Conservation (phyloP, 1,284 basidiomycete species). For the Sanguinoderma infundibulare region DNA sequence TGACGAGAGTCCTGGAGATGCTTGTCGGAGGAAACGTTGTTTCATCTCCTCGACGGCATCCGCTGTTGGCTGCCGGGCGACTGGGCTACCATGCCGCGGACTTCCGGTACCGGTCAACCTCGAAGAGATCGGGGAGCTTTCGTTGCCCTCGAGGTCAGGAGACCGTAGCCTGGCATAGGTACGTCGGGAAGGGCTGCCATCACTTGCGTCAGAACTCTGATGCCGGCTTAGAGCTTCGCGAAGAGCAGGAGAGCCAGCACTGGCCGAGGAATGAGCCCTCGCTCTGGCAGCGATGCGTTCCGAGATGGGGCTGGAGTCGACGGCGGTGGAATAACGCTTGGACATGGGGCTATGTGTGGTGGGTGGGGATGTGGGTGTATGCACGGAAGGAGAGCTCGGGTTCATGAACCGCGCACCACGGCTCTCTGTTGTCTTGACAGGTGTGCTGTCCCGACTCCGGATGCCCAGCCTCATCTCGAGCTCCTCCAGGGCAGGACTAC, state of each 20-base stretch:
- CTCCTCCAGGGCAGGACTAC: slow-evolving; percentile 66
- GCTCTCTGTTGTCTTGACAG: slow-evolving; percentile 21
- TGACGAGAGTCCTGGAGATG: slow-evolving; percentile 30
- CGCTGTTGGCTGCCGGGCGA: slow-evolving; percentile 39
- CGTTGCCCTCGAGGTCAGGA: slow-evolving; percentile 26
- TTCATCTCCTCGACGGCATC: slow-evolving; percentile 72
- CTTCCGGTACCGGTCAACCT: slow-evolving; percentile 23
- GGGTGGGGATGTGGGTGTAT: slow-evolving; percentile 15
- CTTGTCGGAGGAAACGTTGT: slow-evolving; percentile 51
- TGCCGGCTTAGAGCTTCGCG: slow-evolving; percentile 19
- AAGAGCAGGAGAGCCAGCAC: slow-evolving; percentile 19
- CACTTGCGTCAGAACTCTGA: slow-evolving; percentile 23
- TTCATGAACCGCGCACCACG: slow-evolving; percentile 31
- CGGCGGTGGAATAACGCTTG: slow-evolving; percentile 21
- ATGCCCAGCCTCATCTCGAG: slow-evolving; percentile 56
- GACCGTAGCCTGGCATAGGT: slow-evolving; percentile 38
- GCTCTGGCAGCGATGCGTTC: slow-evolving; percentile 26
- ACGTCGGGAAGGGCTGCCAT: slow-evolving; percentile 33
- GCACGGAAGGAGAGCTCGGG: slow-evolving; percentile 9
- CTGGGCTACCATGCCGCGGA: slow-evolving; percentile 32
- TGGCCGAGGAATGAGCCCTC: slow-evolving; percentile 26
- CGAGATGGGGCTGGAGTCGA: slow-evolving; percentile 27
- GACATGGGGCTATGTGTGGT: slow-evolving; percentile 17
- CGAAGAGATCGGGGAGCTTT: slow-evolving; percentile 18
- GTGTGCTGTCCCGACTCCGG: slow-evolving; percentile 34